Base-by-base conservation (phyloP, 805 yeast genomes). In the Nematodospora valgi region DNA sequence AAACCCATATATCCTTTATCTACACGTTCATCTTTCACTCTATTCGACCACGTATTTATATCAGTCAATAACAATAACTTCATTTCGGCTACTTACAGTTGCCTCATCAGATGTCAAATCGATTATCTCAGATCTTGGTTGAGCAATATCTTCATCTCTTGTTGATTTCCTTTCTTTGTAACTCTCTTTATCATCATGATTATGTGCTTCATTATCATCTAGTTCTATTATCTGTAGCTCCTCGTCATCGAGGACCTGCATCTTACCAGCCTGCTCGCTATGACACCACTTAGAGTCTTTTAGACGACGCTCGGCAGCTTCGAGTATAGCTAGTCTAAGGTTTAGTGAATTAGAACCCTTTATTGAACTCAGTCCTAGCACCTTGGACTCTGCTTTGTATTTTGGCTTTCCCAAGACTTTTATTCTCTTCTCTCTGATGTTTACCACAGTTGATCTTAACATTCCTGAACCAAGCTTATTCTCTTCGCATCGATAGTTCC, bases 241-340 rank as follows among this genome's bases (percentile, higher is more conserved):
- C n/a, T 62, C 63, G 21, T 64, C 69, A 2, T 51, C 47, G 0
- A 78, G 77, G 14, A 62, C 60, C 3, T 59, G 61, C 5, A 51
- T 62, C 7, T 47, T 46, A 7, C 41, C 49, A 2, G 35, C 46
- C 13, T 38, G 48, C 10, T 35, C 49, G n/a, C 43, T 41, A 9
- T 51, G 49, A 42, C 83, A 78, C 65, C 72, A 68, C 39, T 70
- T 72, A 3, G 64, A 51, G 51, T 78, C 85, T n/a, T 59, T 56
- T 13, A 65, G 51, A 29, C 93, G 59, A 37, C 80, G 57, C 40
- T 80, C 81, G 0, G 86, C 80, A 1, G 94, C 93, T 39, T 67
- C 70, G 12, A 74, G 49, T 28, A 76, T 70, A 30, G 75, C 52
- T 5, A 66, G 72, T 23, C 78, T 60, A 32, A 74, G 42, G 14